A percentile compares a stretch with the other conserved stretches of the same genome.
Conservation (phyloP, 805 yeast genomes). For the Candida incommunis region DNA sequence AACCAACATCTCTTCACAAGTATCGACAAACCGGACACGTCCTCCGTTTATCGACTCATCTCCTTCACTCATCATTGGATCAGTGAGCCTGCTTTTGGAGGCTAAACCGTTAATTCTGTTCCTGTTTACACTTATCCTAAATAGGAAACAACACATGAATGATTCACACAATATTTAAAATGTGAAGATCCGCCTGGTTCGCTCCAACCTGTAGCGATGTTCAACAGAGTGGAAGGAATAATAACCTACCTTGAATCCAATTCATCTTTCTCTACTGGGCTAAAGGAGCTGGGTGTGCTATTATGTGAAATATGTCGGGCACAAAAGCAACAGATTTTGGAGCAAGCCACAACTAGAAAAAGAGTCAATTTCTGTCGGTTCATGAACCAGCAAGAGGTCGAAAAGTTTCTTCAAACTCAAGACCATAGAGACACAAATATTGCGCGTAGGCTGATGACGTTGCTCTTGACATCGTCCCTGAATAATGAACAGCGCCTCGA, state of each 20-base stretch:
- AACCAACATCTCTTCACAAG: no score
- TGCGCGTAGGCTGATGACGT: conserved; percentile 20
- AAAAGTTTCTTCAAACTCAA: conserved; percentile 32
- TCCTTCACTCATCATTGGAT: no score
- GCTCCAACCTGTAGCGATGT: no score
- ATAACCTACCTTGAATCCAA: not conserved
- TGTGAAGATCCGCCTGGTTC: no score
- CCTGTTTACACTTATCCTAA: no score
- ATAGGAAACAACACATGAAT: no score
- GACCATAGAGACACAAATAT: conserved; percentile 40
- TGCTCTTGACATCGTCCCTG: conserved; percentile 7
- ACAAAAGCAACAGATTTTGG: not conserved
- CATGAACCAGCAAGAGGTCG: conserved; percentile 3
- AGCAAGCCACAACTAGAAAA: not conserved
- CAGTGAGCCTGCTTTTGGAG: no score
- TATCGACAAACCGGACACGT: no score
- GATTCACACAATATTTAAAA: no score
- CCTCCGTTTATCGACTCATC: no score
- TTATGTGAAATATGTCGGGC: not conserved
- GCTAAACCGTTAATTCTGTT: no score
- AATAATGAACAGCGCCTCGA: conserved; percentile 3
- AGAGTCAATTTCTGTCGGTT: conserved; percentile 1
- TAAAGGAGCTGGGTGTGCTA: not conserved
- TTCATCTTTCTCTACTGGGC: not conserved
- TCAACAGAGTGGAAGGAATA: not conserved